These are phyloP conservation scores for Fusarium phyllophilum DNA, from an alignment of 2,329 filamentous ascomycete genomes.

Conservation along the genomic window DNA sequence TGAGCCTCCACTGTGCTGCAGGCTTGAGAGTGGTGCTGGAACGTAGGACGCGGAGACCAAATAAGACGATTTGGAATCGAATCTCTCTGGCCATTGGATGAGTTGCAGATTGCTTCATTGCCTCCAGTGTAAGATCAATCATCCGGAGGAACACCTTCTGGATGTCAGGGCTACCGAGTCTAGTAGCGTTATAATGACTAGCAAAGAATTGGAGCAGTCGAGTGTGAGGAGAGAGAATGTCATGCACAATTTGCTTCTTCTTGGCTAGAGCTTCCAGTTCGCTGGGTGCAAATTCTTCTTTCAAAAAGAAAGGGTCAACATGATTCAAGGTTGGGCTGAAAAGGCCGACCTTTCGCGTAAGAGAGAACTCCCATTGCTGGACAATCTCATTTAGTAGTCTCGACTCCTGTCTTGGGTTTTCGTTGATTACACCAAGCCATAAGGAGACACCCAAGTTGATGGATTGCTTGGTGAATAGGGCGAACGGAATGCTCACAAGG, in stretches of 20 bases:
- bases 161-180: conserved; percentile 84
- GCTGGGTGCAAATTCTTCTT: conserved; percentile 91
- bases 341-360: conserved; percentile 80
- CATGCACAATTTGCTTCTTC: conserved; percentile 81
- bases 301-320: conserved; percentile 88
- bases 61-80: conserved; percentile 88
- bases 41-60: conserved; percentile 81
- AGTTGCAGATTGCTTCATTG: conserved; percentile 73
- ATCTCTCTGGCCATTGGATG: conserved; percentile 92
- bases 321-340: conserved; percentile 81
- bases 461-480: conserved; percentile 91
- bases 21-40: conserved; percentile 74
- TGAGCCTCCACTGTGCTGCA: conserved; percentile 80
- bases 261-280: conserved; percentile 80
- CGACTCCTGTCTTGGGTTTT: conserved; percentile 89
- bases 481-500: conserved; percentile 91
- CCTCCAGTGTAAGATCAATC: conserved; percentile 80
- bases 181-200: conserved; percentile 93
- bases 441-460: conserved; percentile 95
- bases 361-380: conserved; percentile 88
- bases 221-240: conserved; percentile 86
- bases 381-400: conserved; percentile 87
- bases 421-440: conserved; percentile 97
- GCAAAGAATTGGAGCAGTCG: conserved; percentile 87
- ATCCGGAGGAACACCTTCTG: conserved; percentile 85